Conservation (phyloP, 208 protist genomes). For the Trypanosoma vivax region DNA sequence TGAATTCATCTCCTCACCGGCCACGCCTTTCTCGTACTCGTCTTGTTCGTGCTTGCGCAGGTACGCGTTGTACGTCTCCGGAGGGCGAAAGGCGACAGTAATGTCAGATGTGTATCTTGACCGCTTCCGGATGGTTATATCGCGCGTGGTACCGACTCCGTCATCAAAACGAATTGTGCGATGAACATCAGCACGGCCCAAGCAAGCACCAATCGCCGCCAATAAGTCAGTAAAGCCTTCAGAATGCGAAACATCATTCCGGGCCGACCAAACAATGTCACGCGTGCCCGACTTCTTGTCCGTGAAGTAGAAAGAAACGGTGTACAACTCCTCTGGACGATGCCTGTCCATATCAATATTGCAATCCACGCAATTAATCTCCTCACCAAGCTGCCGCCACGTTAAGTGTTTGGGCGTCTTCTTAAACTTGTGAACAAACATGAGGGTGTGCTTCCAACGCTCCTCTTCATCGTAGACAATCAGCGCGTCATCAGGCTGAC, state of each 20-base stretch:
- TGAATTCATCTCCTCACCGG: slow-evolving; percentile 66
- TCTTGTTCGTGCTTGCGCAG: slow-evolving; percentile 65
- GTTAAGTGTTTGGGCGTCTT: slow-evolving; percentile 85
- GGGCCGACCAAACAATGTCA: slow-evolving; percentile 65
- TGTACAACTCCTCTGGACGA: slow-evolving; percentile 84
- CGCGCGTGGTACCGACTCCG: slow-evolving; percentile 53
- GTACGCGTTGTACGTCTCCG: slow-evolving; percentile 78
- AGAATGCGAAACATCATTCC: slow-evolving; percentile 78
- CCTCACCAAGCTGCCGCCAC: slow-evolving; percentile 81
- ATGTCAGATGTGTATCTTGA: slow-evolving; percentile 85
- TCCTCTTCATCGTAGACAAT: slow-evolving; percentile 76
- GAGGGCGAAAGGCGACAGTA: slow-evolving; percentile 69
- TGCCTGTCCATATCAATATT: slow-evolving; percentile 81
- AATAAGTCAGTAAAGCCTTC: slow-evolving; percentile 85
- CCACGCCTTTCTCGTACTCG: slow-evolving; percentile 69
- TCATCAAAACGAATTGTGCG: slow-evolving; percentile 88
- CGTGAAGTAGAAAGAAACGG: slow-evolving; percentile 76
- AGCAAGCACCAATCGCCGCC: slow-evolving; percentile 71
- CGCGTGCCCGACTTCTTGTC: slow-evolving; percentile 67
- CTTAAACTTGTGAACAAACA: slow-evolving; percentile 86
- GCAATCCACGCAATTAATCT: slow-evolving; percentile 88
- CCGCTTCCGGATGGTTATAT: slow-evolving; percentile 74
- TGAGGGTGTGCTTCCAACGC: slow-evolving; percentile 82
- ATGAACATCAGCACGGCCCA: slow-evolving; percentile 77
- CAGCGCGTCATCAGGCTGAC: slow-evolving; percentile 53